These are phyloP conservation scores for Mesotaenium endlicherianum DNA, from an alignment of 139 green algal genomes.

Conservation along the genomic window DNA sequence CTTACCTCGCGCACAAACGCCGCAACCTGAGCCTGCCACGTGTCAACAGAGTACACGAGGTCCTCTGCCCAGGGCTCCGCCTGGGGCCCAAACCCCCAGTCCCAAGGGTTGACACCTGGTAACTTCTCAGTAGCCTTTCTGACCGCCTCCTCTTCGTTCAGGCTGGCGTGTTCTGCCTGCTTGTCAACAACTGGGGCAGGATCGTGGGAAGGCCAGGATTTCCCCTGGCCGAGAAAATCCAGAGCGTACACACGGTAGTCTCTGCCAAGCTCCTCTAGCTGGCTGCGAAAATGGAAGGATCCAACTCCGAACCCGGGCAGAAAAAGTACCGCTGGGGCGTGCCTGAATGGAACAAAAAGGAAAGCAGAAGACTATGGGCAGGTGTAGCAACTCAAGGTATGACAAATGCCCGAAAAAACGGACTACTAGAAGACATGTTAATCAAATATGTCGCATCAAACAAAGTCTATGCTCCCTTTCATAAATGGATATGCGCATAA, in stretches of 20 bases:
- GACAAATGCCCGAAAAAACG: too few species aligned
- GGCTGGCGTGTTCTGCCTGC: neutral
- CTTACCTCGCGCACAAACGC: neutral
- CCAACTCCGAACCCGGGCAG: constrained; percentile 15
- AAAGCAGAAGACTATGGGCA: neutral
- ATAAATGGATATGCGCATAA: neutral
- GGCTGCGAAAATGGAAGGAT: constrained; percentile 60
- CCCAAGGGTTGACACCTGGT: neutral
- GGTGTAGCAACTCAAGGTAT: neutral
- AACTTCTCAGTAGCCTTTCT: neutral
- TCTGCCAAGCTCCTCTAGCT: constrained; percentile 48
- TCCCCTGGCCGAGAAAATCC: constrained; percentile 59
- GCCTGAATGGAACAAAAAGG: neutral
- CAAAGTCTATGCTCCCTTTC: neutral
- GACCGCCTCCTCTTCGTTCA: neutral
- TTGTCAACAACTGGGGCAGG: neutral
- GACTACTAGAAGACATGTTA: too few species aligned
- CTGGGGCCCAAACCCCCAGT: constrained; percentile 10
- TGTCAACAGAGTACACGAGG: constrained; percentile 17
- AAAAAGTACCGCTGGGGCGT: neutral
- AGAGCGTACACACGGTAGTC: constrained; percentile 53
- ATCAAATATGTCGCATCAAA: neutral
- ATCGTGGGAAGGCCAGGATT: constrained; percentile 5
- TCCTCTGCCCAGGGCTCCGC: constrained; percentile 6
- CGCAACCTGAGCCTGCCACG: constrained; percentile 37